These are phyloP conservation scores for Glarea lozoyensis DNA, from an alignment of 495 filamentous ascomycete genomes.

Conservation along the genomic window DNA sequence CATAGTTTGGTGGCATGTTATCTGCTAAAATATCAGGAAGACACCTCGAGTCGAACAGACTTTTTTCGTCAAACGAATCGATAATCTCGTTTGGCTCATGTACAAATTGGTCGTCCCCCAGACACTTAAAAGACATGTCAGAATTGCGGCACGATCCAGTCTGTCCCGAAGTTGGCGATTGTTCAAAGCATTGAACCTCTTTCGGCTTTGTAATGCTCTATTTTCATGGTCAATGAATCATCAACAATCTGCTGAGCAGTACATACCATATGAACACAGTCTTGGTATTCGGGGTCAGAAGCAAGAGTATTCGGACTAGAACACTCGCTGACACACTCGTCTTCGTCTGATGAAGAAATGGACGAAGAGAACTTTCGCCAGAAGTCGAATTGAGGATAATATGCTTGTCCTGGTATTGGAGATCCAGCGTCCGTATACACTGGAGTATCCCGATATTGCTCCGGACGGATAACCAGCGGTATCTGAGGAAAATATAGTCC, in stretches of 20 bases:
- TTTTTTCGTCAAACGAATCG: conserved; percentile 2
- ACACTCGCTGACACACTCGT: background rate
- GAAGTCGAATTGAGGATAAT: background rate
- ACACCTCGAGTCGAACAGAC: background rate
- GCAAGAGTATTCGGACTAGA: background rate
- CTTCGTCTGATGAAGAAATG: background rate
- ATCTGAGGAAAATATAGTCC: background rate
- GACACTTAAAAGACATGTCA: conserved; percentile 14
- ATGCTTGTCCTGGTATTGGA: background rate
- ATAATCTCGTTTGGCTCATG: conserved; percentile 5
- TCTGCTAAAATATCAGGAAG: background rate
- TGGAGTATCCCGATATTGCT: background rate
- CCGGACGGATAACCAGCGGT: background rate
- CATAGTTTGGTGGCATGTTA: background rate
- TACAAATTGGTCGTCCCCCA: conserved; percentile 2
- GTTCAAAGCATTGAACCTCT: background rate
- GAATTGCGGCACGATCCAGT: conserved; percentile 6
- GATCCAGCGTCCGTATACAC: background rate
- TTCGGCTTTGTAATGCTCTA: background rate
- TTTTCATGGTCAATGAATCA: too few species aligned
- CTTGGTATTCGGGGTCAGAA: background rate
- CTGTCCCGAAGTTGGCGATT: background rate
- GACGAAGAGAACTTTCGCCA: background rate
- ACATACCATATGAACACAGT: background rate
- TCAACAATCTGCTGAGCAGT: background rate